Base-by-base conservation (phyloP, 2,329 filamentous ascomycete species). In the Pezicula neosporulosa region DNA sequence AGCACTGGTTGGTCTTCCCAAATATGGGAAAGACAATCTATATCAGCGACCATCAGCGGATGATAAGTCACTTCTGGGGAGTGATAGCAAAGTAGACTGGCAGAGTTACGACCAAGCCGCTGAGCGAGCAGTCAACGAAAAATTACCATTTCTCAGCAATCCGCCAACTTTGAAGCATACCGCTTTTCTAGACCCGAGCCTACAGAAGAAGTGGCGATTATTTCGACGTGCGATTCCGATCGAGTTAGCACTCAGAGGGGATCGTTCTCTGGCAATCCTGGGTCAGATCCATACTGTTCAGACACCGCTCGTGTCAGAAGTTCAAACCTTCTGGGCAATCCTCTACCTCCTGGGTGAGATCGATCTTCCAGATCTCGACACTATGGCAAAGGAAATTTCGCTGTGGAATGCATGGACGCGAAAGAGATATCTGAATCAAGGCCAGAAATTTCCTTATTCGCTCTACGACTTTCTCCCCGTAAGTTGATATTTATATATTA, bases 381-480 rank as follows among this genome's bases (percentile, higher is more conserved):
- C 53, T 3, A 68, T 68, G 66, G 60, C 51, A 3, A 49, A 52
- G 27, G 67, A 69, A 48, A 59, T 67, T 16, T 59, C 67, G 3
- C 53, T 57, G 15, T 68, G 60, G 60, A 68, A 68, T 48, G 62
- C 61, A 0, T 70, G 68, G 68, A 67, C 63, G 2, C 54, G 62
- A 1, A 69, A 67, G 56, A 53, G 68, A 19, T 71, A 71, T 53
- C 42, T 65, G 1, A 53, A 50, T 12, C 58, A 65, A 24, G 69
- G 69, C 13, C 49, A 50, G 24, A 68, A 66, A 44, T 58, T 63
- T 48, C 45, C 67, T 2, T 68, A 68, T 45, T 54, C 59, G 8
- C 59, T 70, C 12, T 68, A 59, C 49, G 66, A 69, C 49, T 68
- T 63, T 44, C 35, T 68, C 5, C 48, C 66, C 2, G 65, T 67